Evolutionary conservation across 768 basidiomycete species (phyloP), one percentile per base, ranked within the genome.

Genomic region (Sarcodon aspratus): DNA sequence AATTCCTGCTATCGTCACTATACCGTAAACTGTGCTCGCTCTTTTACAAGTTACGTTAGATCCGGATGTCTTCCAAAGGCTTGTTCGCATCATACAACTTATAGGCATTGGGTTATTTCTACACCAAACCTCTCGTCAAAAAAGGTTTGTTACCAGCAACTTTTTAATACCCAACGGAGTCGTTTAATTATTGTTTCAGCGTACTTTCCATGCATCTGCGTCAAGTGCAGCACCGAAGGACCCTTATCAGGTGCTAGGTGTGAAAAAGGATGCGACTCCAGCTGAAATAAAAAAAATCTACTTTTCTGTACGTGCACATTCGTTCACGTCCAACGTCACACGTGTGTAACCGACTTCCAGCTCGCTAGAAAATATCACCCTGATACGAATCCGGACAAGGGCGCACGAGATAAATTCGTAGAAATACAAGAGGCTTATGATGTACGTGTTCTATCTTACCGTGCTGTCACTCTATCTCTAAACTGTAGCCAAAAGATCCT

Each of bases 391-490:
- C 86, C 91, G 37, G 90, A 95, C 67, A 86, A 90, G 59, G 74
- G 72, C 44, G 90, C 95, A 0, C 83, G 90, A 57, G 88, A 87
- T 53, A 90, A 88, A 63, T 99, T 99, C 63, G 75, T 94, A 13
- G 95, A 99, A 65, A 97, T 98, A 50, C 96, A 98, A 63, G 78
- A 82, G 57, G 96, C 96, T 9, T 99, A 98, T 69, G 96, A 98
- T 66, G 95, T 97, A 55, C 55, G 82, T 67, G 31, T 44, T 44
- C 18, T 49, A 50, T 37, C 44, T 34, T 40, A 21, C 13, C 54
- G 50, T 45, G 45, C 42, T 57, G 31, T 27, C 13, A 9, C 18
- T 21, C n/a, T 13, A 21, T 15, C 18, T 17, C 32, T 37, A 35
- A 27, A 31, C 34, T 43, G 43, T 49, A 45, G 50, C 48, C 21